phyloP scores from a whole-genome alignment of 2,329 filamentous ascomycete genomes.

The Apiospora pterosperma region DNA sequence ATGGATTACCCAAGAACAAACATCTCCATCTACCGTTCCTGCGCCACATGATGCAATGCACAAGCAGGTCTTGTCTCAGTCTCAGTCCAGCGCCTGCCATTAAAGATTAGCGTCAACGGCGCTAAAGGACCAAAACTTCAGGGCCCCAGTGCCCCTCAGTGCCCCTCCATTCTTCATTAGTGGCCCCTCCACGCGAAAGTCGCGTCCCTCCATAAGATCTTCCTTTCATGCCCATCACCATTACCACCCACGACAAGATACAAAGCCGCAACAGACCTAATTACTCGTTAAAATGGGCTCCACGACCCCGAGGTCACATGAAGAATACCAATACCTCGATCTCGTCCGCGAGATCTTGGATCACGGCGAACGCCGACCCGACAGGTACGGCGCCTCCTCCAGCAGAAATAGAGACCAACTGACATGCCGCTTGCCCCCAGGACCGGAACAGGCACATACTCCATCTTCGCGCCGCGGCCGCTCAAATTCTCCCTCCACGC shows the following conservation, averaged over 20 bases:
- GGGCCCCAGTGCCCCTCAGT: no score
- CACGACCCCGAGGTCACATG: constrained; percentile 29
- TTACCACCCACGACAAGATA: background rate
- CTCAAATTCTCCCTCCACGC: constrained; percentile 82
- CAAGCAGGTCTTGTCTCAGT: no score
- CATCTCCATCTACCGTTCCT: background rate
- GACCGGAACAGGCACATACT: constrained; percentile 89
- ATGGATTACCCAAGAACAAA: background rate
- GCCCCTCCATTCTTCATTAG: background rate
- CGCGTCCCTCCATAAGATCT: background rate
- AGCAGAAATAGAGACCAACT: constrained; percentile 6
- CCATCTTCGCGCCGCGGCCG: constrained; percentile 81
- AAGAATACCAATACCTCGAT: constrained; percentile 92
- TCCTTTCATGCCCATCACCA: background rate
- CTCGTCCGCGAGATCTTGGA: constrained; percentile 82
- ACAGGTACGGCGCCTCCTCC: constrained; percentile 53
- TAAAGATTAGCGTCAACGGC: background rate
- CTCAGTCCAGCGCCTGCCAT: no score
- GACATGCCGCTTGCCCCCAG: constrained; percentile 35
- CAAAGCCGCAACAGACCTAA: background rate
- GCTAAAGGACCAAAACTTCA: background rate
- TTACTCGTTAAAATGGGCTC: background rate
- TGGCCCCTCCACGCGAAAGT: background rate
- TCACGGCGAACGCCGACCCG: constrained; percentile 81
- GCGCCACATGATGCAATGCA: background rate